Conservation (phyloP, 495 filamentous ascomycete genomes). For the Aspergillus sclerotiicarbonarius region DNA sequence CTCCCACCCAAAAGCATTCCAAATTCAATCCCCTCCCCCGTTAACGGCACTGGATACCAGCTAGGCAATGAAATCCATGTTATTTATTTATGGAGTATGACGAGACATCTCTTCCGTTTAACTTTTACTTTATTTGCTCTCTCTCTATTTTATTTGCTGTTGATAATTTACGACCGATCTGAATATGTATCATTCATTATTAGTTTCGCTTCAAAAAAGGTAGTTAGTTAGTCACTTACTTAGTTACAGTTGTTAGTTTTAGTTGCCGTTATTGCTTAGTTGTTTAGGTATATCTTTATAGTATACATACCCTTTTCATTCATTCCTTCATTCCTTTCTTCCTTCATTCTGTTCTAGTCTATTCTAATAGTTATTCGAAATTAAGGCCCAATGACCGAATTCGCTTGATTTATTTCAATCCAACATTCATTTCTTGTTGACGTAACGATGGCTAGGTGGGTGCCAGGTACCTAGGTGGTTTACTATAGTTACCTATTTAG, state of each 20-base stretch:
- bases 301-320: conserved; percentile 7
- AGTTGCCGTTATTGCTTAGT: not conserved
- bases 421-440: too few species aligned
- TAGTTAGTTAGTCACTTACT: too few species aligned
- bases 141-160: not conserved
- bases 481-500: not conserved
- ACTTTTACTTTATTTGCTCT: not conserved
- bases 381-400: too few species aligned
- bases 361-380: too few species aligned
- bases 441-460: too few species aligned
- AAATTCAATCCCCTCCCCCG: not conserved
- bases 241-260: not conserved
- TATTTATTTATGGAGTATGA: not conserved
- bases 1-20: not conserved
- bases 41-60: not conserved
- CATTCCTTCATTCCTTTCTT: not conserved
- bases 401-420: too few species aligned
- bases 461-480: too few species aligned
- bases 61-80: not conserved
- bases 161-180: not conserved
- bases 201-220: not conserved
- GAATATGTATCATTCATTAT: too few species aligned
- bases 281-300: conserved; percentile 15
- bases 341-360: too few species aligned
- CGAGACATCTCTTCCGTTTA: too few species aligned